Conservation (phyloP, 768 basidiomycete genomes). For the Naganishia vishniacii region DNA sequence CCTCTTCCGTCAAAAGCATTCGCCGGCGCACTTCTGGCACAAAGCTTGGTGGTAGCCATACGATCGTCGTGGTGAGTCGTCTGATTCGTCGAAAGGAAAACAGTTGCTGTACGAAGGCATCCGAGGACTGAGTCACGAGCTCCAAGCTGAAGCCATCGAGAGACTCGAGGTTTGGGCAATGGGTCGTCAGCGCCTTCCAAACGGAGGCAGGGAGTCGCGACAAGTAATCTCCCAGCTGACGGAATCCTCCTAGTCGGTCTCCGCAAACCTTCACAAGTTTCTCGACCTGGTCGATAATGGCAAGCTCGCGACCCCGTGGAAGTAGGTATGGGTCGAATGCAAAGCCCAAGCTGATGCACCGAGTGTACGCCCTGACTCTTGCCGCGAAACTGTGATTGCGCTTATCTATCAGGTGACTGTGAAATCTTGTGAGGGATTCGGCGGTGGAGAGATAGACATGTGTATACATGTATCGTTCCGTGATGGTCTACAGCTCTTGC, state of each 20-base stretch:
- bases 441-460: background rate
- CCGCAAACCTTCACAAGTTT: background rate
- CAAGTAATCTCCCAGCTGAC: conserved; percentile 1
- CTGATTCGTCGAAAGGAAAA: background rate
- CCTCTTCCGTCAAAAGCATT: conserved; percentile 9
- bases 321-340: background rate
- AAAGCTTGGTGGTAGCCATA: conserved; percentile 10
- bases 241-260: background rate
- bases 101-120: conserved; percentile 1
- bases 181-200: background rate
- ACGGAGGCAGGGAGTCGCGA: conserved; percentile 3
- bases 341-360: conserved; percentile 7
- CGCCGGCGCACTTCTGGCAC: conserved; percentile 1
- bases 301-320: background rate
- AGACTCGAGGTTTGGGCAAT: background rate
- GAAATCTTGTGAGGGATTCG: background rate
- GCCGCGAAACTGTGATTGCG: background rate
- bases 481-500: background rate
- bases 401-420: background rate
- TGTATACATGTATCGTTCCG: background rate
- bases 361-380: background rate
- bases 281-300: background rate
- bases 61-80: conserved; percentile 1
- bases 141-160: conserved; percentile 1
- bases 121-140: background rate